These are phyloP conservation scores for Oryza rufipogon DNA, from an alignment of 176 grass and related monocot genomes.

Conservation along the genomic window DNA sequence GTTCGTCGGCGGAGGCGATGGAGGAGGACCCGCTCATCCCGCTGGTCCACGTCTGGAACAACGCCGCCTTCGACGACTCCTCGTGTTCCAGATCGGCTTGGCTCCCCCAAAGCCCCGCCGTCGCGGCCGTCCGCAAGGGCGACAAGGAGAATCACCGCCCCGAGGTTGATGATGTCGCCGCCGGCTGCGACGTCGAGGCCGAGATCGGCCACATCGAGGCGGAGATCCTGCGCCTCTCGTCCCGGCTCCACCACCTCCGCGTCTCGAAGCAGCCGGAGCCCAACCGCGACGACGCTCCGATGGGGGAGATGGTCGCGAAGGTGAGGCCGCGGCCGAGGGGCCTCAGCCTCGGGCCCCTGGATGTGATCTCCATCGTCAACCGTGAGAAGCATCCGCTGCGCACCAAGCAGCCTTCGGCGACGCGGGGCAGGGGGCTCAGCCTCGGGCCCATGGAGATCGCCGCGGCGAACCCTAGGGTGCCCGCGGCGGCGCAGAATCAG, in stretches of 20 bases:
- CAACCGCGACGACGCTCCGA: background rate
- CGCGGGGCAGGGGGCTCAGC: slow-evolving; percentile 57
- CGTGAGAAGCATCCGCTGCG: slow-evolving; percentile 12
- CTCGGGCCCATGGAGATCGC: slow-evolving; percentile 69
- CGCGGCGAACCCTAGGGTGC: slow-evolving; percentile 38
- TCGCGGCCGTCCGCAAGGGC: background rate
- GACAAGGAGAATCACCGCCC: slow-evolving; percentile 58
- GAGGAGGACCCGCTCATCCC: slow-evolving; percentile 66
- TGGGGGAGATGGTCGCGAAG: background rate
- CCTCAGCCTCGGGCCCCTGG: slow-evolving; percentile 34
- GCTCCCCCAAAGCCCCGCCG: slow-evolving; percentile 4
- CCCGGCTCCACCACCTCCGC: slow-evolving; percentile 58
- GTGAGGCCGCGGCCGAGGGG: background rate
- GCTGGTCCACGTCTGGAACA: slow-evolving; percentile 56
- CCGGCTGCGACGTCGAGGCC: background rate
- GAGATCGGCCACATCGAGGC: slow-evolving; percentile 57
- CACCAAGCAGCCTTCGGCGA: background rate
- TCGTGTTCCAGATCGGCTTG: slow-evolving; percentile 17
- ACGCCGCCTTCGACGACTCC: slow-evolving; percentile 39
- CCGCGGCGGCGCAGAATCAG: background rate
- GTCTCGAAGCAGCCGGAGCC: background rate
- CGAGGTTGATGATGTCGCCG: background rate
- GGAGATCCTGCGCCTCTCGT: slow-evolving; percentile 60
- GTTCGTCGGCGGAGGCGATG: slow-evolving; percentile 13
- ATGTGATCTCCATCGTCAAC: background rate